phyloP scores from a whole-genome alignment of 768 basidiomycete species.

The Mycena galericulata region DNA sequence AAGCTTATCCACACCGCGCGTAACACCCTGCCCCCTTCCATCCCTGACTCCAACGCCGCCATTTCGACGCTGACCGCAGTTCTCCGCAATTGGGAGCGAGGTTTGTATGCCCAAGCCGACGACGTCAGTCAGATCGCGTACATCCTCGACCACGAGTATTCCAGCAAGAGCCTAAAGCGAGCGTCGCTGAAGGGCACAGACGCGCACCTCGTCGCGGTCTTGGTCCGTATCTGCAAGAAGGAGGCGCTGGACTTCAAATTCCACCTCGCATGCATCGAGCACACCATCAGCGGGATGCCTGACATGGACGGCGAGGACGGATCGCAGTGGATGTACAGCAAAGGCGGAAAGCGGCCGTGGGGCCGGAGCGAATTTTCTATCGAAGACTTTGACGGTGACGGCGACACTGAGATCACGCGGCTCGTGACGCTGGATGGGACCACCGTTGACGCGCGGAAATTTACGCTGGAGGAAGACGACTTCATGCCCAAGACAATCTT shows the following conservation, averaged over 20 bases:
- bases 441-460: conserved; percentile 21
- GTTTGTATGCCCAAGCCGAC: conserved; percentile 33
- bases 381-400: conserved; percentile 32
- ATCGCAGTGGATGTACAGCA: conserved; percentile 12
- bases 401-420: conserved; percentile 37
- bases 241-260: conserved; percentile 49
- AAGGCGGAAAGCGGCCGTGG: conserved; percentile 14
- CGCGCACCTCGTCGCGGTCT: conserved; percentile 43
- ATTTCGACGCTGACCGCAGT: conserved; percentile 44
- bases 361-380: not conserved
- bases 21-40: conserved; percentile 39
- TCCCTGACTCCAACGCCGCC: conserved; percentile 42
- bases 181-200: conserved; percentile 55
- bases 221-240: conserved; percentile 40
- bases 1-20: conserved; percentile 59
- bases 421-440: conserved; percentile 49
- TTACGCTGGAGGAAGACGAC: conserved; percentile 37
- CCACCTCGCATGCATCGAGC: conserved; percentile 51
- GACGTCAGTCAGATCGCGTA: conserved; percentile 43
- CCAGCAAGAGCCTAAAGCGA: conserved; percentile 34
- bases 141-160: conserved; percentile 46
- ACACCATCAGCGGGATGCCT: conserved; percentile 34
- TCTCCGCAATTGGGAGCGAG: conserved; percentile 52
- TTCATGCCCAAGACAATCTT: conserved; percentile 52
- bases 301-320: conserved; percentile 17